Evolutionary conservation across 2,329 filamentous ascomycete species (phyloP).

Genomic region (Aureobasidium sp.): DNA sequence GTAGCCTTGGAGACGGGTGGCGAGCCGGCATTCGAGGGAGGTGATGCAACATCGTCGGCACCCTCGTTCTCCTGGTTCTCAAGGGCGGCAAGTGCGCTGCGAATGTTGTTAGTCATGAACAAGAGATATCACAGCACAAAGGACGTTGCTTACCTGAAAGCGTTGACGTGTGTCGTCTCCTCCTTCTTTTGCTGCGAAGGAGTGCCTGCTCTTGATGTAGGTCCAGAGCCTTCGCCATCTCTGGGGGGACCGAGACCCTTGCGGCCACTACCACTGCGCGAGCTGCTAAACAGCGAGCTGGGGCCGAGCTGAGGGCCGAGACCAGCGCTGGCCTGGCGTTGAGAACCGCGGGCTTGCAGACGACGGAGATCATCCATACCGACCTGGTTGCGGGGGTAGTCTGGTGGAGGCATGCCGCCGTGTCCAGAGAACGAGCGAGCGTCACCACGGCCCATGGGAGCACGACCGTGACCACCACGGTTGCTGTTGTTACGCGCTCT

Average conservation of each 20-base stretch:
- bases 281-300: conserved; percentile 61
- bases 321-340: conserved; percentile 54
- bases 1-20: conserved; percentile 22
- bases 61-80: conserved; percentile 49
- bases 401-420: conserved; percentile 57
- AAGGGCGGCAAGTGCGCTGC: conserved; percentile 41
- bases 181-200: conserved; percentile 55
- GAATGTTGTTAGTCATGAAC: conserved; percentile 22
- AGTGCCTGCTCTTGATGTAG: conserved; percentile 82
- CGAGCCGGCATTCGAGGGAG: conserved; percentile 30
- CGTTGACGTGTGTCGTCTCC: conserved; percentile 62
- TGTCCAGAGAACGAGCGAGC: conserved; percentile 70
- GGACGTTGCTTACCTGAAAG: conserved; percentile 70
- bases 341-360: conserved; percentile 57
- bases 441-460: conserved; percentile 73
- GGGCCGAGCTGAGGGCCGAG: conserved; percentile 60
- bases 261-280: conserved; percentile 84
- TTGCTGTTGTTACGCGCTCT: conserved; percentile 51
- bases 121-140: conserved; percentile 13
- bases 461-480: conserved; percentile 53
- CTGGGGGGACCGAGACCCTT: conserved; percentile 66
- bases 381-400: conserved; percentile 69
- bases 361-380: conserved; percentile 86
- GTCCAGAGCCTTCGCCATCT: conserved; percentile 63
- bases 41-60: conserved; percentile 53